Evolutionary conservation across 2,329 filamentous ascomycete species (phyloP).

Genomic region (Ophiostoma quercus): DNA sequence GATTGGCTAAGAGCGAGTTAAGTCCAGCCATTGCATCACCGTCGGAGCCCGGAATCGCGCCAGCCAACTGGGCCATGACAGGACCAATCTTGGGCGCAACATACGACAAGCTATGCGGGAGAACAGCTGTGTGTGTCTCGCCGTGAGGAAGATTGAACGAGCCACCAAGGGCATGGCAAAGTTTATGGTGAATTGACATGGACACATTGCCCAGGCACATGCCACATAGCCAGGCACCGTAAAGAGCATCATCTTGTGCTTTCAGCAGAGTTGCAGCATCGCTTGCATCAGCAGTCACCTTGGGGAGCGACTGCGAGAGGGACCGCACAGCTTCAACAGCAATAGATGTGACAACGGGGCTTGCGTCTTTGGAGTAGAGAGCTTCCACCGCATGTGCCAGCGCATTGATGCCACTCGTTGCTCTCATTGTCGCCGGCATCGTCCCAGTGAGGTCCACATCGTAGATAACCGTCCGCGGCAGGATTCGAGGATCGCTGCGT

Average conservation of each 20-base stretch:
- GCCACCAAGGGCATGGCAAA: conserved; percentile 61
- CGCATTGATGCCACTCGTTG: conserved; percentile 59
- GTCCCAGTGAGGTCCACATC: neutral
- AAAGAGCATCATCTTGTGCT: conserved; percentile 46
- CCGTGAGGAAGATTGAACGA: conserved; percentile 60
- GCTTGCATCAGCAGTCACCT: neutral
- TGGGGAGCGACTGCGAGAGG: conserved; percentile 26
- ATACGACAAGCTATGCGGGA: conserved; percentile 59
- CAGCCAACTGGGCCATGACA: neutral
- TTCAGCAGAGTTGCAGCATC: neutral
- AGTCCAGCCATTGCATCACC: neutral
- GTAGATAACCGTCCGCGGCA: conserved; percentile 53
- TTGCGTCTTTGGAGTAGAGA: conserved; percentile 56
- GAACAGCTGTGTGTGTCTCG: conserved; percentile 58
- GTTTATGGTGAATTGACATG: conserved; percentile 63
- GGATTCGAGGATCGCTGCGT: conserved; percentile 51
- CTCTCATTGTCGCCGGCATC: conserved; percentile 38
- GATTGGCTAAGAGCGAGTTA: neutral
- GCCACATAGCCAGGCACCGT: conserved; percentile 62
- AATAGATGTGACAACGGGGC: conserved; percentile 55
- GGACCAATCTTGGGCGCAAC: conserved; percentile 39
- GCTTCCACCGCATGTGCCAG: conserved; percentile 63
- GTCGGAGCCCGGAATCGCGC: neutral
- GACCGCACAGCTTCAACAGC: conserved; percentile 54
- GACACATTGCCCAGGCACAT: conserved; percentile 54